These are phyloP conservation scores for Cytospora chrysosperma DNA, from an alignment of 2,329 filamentous ascomycete species.

Conservation along the genomic window DNA sequence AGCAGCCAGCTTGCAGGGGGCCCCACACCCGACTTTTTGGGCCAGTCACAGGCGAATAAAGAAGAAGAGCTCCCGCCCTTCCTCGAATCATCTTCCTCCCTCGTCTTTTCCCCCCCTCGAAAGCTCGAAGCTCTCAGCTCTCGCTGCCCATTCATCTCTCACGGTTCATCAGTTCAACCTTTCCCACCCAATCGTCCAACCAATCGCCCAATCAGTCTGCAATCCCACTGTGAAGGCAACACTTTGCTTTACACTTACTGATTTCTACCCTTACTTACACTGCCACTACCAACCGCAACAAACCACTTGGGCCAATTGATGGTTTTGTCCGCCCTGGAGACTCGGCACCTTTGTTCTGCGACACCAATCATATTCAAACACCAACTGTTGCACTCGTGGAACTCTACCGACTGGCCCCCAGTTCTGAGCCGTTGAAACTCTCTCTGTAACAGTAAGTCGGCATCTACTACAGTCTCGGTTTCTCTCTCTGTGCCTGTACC, in stretches of 20 bases:
- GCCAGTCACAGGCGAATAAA: slow-evolving; percentile 23
- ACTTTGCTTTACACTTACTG: not conserved
- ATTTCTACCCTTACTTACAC: not conserved
- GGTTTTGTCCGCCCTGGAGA: slow-evolving; percentile 10
- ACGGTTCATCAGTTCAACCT: not conserved
- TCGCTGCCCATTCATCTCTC: slow-evolving; percentile 2
- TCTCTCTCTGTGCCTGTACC: not conserved
- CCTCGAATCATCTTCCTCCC: slow-evolving; percentile 24
- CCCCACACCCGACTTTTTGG: slow-evolving; percentile 18
- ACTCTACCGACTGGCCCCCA: not conserved
- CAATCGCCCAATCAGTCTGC: not conserved
- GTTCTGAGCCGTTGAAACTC: not conserved
- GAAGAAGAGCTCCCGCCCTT: slow-evolving; percentile 24
- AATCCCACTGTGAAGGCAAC: not conserved
- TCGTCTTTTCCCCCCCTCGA: not conserved
- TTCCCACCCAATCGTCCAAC: not conserved
- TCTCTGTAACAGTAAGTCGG: not conserved
- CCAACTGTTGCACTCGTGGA: slow-evolving; percentile 3
- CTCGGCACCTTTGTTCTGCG: not conserved
- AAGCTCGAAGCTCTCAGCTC: not conserved
- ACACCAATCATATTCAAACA: slow-evolving; percentile 17
- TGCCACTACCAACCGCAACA: not conserved
- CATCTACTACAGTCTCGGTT: not conserved
- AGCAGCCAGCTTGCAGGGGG: slow-evolving; percentile 2
- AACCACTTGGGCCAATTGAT: slow-evolving; percentile 16